Evolutionary conservation across 352 stramenopile genomes (phyloP).

Genomic region (Phytophthora sansomeana): DNA sequence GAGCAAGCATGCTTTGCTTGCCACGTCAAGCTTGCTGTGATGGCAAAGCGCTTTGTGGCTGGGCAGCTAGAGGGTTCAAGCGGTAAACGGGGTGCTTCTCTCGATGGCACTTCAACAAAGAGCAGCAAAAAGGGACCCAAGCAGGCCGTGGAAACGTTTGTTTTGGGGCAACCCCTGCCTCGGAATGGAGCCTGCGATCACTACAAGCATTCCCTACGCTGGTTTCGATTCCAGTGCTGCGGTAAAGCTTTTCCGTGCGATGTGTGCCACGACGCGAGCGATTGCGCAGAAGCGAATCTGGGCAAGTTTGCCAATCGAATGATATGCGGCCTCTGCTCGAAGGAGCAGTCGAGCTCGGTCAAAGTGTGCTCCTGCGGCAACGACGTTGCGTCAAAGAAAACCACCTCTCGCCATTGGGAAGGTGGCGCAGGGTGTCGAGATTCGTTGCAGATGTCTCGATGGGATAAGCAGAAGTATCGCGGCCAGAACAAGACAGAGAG

Average conservation of each 20-base stretch:
- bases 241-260: slow-evolving; percentile 84
- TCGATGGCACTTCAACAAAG: slow-evolving; percentile 16
- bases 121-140: slow-evolving; percentile 49
- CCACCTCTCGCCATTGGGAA: slow-evolving; percentile 74
- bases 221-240: slow-evolving; percentile 90
- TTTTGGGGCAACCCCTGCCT: slow-evolving; percentile 74
- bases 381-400: slow-evolving; percentile 60
- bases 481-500: slow-evolving; percentile 83
- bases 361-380: slow-evolving; percentile 85
- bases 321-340: slow-evolving; percentile 86
- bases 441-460: slow-evolving; percentile 60
- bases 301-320: slow-evolving; percentile 85
- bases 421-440: slow-evolving; percentile 79
- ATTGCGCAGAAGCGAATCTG: slow-evolving; percentile 72
- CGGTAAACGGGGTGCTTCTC: slow-evolving; percentile 23
- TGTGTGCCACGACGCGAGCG: slow-evolving; percentile 80
- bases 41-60: slow-evolving; percentile 66
- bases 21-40: slow-evolving; percentile 80
- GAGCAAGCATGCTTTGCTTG: slow-evolving; percentile 80
- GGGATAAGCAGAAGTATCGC: slow-evolving; percentile 81
- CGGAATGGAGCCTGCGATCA: slow-evolving; percentile 78
- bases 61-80: slow-evolving; percentile 27
- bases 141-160: slow-evolving; percentile 57
- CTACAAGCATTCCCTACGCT: slow-evolving; percentile 82
- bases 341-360: slow-evolving; percentile 78